Evolutionary conservation across 2,329 filamentous ascomycete species (phyloP), one percentile per base, ranked within the genome.

Genomic region (Harringtonia aguacate): DNA sequence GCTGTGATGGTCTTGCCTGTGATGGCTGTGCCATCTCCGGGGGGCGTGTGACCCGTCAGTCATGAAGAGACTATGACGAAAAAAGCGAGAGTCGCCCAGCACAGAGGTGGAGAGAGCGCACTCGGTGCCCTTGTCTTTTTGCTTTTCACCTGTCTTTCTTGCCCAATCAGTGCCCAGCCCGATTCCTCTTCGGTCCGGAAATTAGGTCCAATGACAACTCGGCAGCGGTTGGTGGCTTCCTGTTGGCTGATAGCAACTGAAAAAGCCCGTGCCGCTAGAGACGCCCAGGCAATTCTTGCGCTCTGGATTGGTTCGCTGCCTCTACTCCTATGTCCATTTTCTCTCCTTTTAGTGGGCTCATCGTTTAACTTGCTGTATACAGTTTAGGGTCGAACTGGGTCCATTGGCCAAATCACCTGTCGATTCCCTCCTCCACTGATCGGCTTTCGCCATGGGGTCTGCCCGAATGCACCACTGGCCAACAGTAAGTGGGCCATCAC

Each of bases 111-210:
- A n/a, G n/a, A n/a, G n/a, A n/a, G n/a, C n/a, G n/a, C n/a, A n/a
- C n/a, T n/a, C n/a, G n/a, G n/a, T n/a, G n/a, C n/a, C n/a, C n/a
- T n/a, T n/a, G n/a, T n/a, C 34, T 42, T 36, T 36, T 10, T n/a
- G 4, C 15, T 24, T 34, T n/a, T 41, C 31, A 22, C 22, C 2
- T 56, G 62, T 64, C 61, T 58, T 29, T 39, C 27, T 35, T 64
- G 64, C 58, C 67, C 66, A 64, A 65, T 63, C 53, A 50, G 46
- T 47, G 50, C 50, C 53, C 52, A 53, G 52, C 51, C 50, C 40
- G 49, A 47, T 55, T 52, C 51, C 51, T 48, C 20, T 56, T 52
- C 51, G 52, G 56, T 46, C 53, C 59, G 55, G 55, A 58, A 59
- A 59, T 61, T 59, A 56, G 56, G 48, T 55, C 62, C 62, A 65